Conservation (phyloP, 306 rosid species). For the Parietaria judaica region DNA sequence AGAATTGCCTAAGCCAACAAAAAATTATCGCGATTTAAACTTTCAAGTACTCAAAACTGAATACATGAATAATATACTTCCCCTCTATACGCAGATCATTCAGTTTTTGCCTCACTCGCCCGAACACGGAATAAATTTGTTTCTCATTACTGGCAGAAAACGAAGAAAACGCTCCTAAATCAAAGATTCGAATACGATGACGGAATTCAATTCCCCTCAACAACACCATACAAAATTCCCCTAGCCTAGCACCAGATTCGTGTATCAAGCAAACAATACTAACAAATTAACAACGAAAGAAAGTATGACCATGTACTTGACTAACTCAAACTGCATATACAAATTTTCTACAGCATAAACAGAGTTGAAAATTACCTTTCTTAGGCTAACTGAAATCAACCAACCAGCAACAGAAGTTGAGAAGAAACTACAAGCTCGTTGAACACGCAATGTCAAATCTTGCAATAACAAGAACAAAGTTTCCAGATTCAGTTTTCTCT, state of each 20-base stretch:
- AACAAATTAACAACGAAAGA: too few species aligned
- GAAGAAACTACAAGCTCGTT: not conserved
- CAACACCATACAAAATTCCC: not conserved
- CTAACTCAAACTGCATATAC: too few species aligned
- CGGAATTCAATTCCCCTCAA: not conserved
- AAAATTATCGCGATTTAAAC: too few species aligned
- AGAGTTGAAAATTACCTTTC: constrained; percentile 6
- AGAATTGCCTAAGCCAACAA: too few species aligned
- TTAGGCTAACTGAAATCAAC: not conserved
- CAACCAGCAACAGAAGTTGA: not conserved
- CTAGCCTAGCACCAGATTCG: not conserved
- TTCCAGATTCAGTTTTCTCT: not conserved
- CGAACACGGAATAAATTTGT: not conserved
- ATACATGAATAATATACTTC: too few species aligned
- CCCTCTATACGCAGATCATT: not conserved
- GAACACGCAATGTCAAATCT: not conserved
- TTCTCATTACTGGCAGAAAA: too few species aligned
- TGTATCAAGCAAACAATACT: not conserved
- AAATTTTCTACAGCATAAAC: not conserved
- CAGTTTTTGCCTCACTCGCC: not conserved
- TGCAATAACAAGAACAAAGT: not conserved
- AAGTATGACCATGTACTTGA: too few species aligned
- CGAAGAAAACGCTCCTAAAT: not conserved
- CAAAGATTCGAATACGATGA: not conserved
- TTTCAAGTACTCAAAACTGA: too few species aligned